A percentile compares a stretch with the other conserved stretches of the same genome.
These are phyloP conservation scores for Fusarium succisae DNA, from an alignment of 2,329 filamentous ascomycete genomes.

Conservation along the genomic window DNA sequence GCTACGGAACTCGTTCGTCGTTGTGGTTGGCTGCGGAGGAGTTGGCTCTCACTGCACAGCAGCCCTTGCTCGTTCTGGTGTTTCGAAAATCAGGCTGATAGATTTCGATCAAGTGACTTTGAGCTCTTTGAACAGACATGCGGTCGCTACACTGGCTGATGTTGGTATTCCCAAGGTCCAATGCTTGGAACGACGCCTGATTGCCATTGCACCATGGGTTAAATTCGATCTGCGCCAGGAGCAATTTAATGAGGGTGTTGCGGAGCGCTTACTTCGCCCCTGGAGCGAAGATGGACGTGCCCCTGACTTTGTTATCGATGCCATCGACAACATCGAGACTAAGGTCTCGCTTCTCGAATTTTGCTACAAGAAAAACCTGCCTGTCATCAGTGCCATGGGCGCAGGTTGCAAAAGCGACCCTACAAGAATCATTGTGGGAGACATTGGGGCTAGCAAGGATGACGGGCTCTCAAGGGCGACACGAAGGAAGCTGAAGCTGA, in stretches of 20 bases:
- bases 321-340: slow-evolving; percentile 97
- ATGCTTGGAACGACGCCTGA: slow-evolving; percentile 79
- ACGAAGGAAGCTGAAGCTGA: slow-evolving; percentile 77
- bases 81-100: slow-evolving; percentile 85
- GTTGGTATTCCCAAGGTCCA: slow-evolving; percentile 93
- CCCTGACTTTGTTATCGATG: slow-evolving; percentile 93
- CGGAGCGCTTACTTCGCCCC: slow-evolving; percentile 71
- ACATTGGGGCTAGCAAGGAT: slow-evolving; percentile 88
- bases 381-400: slow-evolving; percentile 94
- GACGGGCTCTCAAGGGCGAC: slow-evolving; percentile 90
- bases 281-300: slow-evolving; percentile 69
- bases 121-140: slow-evolving; percentile 94
- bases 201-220: slow-evolving; percentile 92
- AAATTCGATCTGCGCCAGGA: slow-evolving; percentile 87
- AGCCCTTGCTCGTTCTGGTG: slow-evolving; percentile 87
- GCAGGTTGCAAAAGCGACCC: slow-evolving; percentile 91
- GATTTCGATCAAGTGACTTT: slow-evolving; percentile 98
- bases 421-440: slow-evolving; percentile 87
- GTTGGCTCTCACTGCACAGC: slow-evolving; percentile 93
- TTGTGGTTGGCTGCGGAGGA: slow-evolving; percentile 92
- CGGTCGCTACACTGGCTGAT: slow-evolving; percentile 91
- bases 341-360: slow-evolving; percentile 92
- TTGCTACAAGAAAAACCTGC: slow-evolving; percentile 79
- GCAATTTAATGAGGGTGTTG: slow-evolving; percentile 77
- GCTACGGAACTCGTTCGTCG: slow-evolving; percentile 82